Percentiles rank a stretch among this genome's conserved stretches.
phyloP scores from a whole-genome alignment of 2,329 filamentous ascomycete species.

The Pestalotiopsis sp. region DNA sequence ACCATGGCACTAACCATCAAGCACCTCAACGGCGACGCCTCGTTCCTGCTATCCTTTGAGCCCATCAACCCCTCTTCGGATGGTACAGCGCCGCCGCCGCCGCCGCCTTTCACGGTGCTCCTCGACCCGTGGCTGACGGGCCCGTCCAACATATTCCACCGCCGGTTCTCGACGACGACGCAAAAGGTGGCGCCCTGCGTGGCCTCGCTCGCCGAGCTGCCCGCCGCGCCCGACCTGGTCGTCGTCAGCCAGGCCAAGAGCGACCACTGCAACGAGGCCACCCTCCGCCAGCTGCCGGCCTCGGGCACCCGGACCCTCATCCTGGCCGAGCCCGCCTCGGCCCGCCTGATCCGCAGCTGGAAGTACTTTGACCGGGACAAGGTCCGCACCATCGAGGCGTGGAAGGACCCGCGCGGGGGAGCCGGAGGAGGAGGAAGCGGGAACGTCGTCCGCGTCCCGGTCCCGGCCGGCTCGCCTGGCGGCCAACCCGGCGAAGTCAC shows the following conservation, averaged over 20 bases:
- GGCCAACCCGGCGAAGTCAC: constrained; percentile 70
- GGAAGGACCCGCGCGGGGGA: constrained; percentile 43
- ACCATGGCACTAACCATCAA: constrained; percentile 66
- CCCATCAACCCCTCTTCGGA: constrained; percentile 31
- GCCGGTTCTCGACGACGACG: constrained; percentile 62
- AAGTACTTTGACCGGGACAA: constrained; percentile 64
- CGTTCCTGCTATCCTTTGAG: constrained; percentile 66
- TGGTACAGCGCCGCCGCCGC: constrained; percentile 36
- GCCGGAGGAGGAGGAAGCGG: constrained; percentile 30
- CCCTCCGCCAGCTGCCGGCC: constrained; percentile 64
- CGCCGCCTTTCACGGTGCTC: constrained; percentile 65
- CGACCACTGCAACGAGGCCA: constrained; percentile 73
- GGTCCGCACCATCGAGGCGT: constrained; percentile 47
- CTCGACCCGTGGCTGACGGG: constrained; percentile 74
- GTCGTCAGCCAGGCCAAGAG: constrained; percentile 52
- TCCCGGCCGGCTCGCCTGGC: constrained; percentile 55
- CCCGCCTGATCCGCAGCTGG: constrained; percentile 68
- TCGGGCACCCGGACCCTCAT: constrained; percentile 61
- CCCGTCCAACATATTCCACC: constrained; percentile 61
- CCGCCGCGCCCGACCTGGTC: constrained; percentile 45
- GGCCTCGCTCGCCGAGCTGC: constrained; percentile 47
- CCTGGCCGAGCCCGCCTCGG: constrained; percentile 66
- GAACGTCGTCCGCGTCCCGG: constrained; percentile 46
- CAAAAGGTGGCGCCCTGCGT: constrained; percentile 61
- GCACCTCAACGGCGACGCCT: constrained; percentile 66